These are phyloP conservation scores for Falciphora oryzae DNA, from an alignment of 2,329 filamentous ascomycete genomes.

Conservation along the genomic window DNA sequence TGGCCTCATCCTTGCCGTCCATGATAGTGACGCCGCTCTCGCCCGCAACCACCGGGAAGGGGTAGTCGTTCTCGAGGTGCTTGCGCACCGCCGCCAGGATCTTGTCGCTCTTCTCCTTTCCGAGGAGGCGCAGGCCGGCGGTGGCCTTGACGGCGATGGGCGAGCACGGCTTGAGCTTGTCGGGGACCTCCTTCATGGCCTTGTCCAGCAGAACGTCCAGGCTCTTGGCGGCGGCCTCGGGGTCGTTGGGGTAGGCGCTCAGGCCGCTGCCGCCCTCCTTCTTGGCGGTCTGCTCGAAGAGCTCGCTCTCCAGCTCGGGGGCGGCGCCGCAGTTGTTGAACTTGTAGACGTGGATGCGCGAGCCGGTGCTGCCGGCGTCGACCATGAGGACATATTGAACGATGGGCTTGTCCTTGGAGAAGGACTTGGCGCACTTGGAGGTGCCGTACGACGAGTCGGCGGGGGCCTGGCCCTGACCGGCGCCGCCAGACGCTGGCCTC, in stretches of 20 bases:
- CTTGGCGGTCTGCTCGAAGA: constrained; percentile 91
- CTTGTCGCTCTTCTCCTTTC: constrained; percentile 69
- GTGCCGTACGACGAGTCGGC: constrained; percentile 60
- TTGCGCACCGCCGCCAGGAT: constrained; percentile 81
- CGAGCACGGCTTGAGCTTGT: constrained; percentile 84
- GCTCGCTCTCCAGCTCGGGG: constrained; percentile 88
- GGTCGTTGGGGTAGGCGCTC: constrained; percentile 81
- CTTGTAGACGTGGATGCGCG: constrained; percentile 95
- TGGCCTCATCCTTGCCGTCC: constrained; percentile 94
- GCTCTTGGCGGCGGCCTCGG: constrained; percentile 81
- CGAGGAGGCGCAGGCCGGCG: constrained; percentile 84
- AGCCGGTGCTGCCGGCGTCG: constrained; percentile 95
- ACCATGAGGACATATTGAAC: constrained; percentile 99
- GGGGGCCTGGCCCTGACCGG: constrained; percentile 43
- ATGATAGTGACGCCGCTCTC: constrained; percentile 91
- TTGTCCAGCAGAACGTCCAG: constrained; percentile 83
- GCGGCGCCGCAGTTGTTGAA: constrained; percentile 98
- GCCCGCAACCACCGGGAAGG: constrained; percentile 86
- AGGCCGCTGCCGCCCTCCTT: constrained; percentile 63
- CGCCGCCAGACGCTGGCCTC: constrained; percentile 1
- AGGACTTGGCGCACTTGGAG: constrained; percentile 74
- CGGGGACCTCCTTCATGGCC: constrained; percentile 77
- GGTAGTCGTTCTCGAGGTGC: constrained; percentile 82
- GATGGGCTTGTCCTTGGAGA: constrained; percentile 82
- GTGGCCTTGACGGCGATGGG: constrained; percentile 98